A percentile compares a stretch with the other conserved stretches of the same genome.
phyloP scores from a whole-genome alignment of 805 yeast genomes.

The Suhomyces kilbournensis region DNA sequence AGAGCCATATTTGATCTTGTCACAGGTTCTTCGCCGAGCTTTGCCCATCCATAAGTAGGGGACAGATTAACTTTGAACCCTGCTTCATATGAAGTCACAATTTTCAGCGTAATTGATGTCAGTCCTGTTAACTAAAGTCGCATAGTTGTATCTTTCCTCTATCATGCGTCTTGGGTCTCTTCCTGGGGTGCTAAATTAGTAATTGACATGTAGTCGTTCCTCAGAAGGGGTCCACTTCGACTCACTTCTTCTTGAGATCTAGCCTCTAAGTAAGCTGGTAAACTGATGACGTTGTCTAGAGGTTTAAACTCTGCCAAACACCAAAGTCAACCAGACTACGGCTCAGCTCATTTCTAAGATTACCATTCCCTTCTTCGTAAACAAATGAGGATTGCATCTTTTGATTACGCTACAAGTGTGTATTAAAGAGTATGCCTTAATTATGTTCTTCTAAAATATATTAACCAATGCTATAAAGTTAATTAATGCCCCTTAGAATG shows the following conservation, averaged over 20 bases:
- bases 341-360: neutral
- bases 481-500: neutral
- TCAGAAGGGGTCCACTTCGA: neutral
- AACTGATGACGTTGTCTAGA: neutral
- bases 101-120: neutral
- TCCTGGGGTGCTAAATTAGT: neutral
- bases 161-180: neutral
- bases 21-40: too few relatives aligned
- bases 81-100: conserved; percentile 13
- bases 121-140: neutral
- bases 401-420: neutral
- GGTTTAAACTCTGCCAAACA: neutral
- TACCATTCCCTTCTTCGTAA: neutral
- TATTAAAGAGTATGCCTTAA: neutral
- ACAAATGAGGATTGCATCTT: neutral
- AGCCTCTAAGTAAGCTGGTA: neutral
- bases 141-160: neutral
- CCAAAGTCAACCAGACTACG: neutral
- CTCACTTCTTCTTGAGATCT: neutral
- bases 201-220: neutral
- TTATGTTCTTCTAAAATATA: neutral
- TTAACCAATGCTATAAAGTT: neutral
- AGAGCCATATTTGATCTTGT: too few relatives aligned
- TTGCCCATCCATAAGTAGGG: too few relatives aligned
- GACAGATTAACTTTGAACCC: conserved; percentile 14